Conservation (phyloP, 2,329 filamentous ascomycete species). For the Phialophora expanda region DNA sequence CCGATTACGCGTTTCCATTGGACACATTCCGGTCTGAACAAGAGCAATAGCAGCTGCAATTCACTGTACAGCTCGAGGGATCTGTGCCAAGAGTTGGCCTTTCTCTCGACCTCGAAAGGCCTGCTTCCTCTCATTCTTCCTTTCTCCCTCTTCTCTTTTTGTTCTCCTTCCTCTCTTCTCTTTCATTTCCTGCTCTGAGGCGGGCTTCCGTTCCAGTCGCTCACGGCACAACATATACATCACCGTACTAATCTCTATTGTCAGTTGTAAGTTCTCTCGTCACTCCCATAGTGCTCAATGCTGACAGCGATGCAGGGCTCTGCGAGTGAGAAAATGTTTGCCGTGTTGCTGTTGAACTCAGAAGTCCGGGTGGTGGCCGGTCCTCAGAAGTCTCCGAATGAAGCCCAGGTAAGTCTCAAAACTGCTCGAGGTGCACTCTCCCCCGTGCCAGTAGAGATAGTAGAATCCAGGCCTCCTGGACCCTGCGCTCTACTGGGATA, state of each 20-base stretch:
- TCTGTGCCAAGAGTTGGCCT: background rate
- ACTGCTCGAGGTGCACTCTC: conserved; percentile 1
- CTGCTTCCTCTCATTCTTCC: background rate
- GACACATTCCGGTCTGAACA: background rate
- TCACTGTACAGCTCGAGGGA: background rate
- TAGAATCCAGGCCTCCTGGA: background rate
- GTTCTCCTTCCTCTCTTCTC: background rate
- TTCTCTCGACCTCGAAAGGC: background rate
- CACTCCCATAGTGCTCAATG: background rate
- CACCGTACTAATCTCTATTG: conserved; percentile 24
- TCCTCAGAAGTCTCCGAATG: conserved; percentile 6
- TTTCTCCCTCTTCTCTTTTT: background rate
- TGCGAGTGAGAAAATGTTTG: conserved; percentile 5
- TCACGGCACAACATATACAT: background rate
- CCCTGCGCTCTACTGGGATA: background rate
- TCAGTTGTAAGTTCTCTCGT: conserved; percentile 13
- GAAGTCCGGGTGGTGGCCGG: conserved; percentile 10
- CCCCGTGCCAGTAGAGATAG: conserved; percentile 3
- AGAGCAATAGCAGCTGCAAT: background rate
- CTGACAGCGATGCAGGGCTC: background rate
- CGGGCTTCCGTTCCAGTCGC: background rate
- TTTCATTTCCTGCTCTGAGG: background rate
- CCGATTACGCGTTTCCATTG: background rate
- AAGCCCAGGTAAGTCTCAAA: conserved; percentile 5
- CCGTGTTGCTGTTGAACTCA: background rate